Percentiles rank a stretch among this genome's conserved stretches.
phyloP scores from a whole-genome alignment of 176 grass and related monocot genomes.

The Triticum monococcum region DNA sequence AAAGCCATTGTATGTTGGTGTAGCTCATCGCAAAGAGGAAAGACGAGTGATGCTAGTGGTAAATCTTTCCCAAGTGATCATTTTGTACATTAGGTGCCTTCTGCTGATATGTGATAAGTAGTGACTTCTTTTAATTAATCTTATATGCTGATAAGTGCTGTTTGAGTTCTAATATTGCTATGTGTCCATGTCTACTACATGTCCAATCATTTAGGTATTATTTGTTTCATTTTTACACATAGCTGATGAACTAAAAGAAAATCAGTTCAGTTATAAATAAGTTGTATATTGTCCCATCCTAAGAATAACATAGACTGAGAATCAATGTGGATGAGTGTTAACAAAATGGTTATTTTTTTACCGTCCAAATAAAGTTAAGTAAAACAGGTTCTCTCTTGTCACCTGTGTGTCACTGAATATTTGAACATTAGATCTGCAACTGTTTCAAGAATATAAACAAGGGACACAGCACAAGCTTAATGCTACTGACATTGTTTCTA shows the following conservation, averaged over 20 bases:
- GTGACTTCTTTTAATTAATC: too few species aligned
- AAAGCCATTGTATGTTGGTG: slow-evolving; percentile 54
- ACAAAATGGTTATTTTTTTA: neutral
- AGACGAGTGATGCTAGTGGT: slow-evolving; percentile 38
- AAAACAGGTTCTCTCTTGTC: too few species aligned
- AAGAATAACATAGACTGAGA: neutral
- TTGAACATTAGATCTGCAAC: too few species aligned
- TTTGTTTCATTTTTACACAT: neutral
- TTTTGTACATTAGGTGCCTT: too few species aligned
- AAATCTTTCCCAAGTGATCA: neutral
- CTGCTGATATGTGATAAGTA: too few species aligned
- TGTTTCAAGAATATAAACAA: neutral
- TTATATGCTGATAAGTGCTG: too few species aligned
- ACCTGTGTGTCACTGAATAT: too few species aligned
- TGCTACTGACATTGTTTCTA: neutral
- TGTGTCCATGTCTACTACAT: too few species aligned
- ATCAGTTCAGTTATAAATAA: too few species aligned
- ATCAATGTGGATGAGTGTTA: neutral
- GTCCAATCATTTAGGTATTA: neutral
- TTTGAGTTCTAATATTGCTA: too few species aligned
- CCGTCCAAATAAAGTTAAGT: neutral
- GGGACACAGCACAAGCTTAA: neutral
- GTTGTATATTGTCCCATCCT: neutral
- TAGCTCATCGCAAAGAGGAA: slow-evolving; percentile 50
- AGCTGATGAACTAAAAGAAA: neutral